phyloP scores from a whole-genome alignment of 495 filamentous ascomycete genomes.

The Neurospora sublineolata region DNA sequence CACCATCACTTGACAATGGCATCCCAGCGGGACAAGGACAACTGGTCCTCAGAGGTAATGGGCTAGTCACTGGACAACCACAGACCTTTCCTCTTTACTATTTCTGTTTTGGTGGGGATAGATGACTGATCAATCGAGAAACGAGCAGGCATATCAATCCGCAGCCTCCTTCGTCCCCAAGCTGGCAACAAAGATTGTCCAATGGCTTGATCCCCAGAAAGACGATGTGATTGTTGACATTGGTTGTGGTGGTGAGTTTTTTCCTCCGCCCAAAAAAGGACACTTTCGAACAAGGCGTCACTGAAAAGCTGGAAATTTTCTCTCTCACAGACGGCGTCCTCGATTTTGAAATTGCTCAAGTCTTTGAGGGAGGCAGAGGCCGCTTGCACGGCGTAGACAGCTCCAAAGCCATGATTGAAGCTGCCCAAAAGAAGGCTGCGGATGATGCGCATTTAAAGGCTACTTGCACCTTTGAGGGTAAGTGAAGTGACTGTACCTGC shows the following conservation, averaged over 20 bases:
- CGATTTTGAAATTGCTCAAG: slow-evolving; percentile 40
- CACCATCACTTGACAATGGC: slow-evolving; percentile 13
- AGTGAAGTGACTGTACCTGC: background rate
- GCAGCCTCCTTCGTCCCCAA: slow-evolving; percentile 64
- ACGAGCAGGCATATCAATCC: slow-evolving; percentile 44
- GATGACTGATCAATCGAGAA: background rate
- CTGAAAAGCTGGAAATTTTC: background rate
- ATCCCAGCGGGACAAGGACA: slow-evolving; percentile 30
- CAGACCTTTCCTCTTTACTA: background rate
- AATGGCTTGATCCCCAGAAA: slow-evolving; percentile 49
- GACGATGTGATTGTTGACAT: slow-evolving; percentile 59
- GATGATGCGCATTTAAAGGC: slow-evolving; percentile 5
- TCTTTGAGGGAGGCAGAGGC: slow-evolving; percentile 27
- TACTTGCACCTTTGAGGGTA: slow-evolving; percentile 36
- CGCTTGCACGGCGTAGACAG: slow-evolving; percentile 54
- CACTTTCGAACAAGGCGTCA: background rate
- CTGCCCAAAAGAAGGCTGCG: slow-evolving; percentile 30
- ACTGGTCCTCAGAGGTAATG: slow-evolving; percentile 48
- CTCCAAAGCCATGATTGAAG: slow-evolving; percentile 52
- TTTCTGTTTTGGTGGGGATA: background rate
- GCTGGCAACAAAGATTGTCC: slow-evolving; percentile 51
- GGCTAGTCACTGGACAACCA: background rate
- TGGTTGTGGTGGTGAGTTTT: slow-evolving; percentile 52
- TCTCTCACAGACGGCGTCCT: slow-evolving; percentile 46
- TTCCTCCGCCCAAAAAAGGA: background rate